phyloP scores from a whole-genome alignment of 78 protist genomes.

The Dictyostelium intermedium region DNA sequence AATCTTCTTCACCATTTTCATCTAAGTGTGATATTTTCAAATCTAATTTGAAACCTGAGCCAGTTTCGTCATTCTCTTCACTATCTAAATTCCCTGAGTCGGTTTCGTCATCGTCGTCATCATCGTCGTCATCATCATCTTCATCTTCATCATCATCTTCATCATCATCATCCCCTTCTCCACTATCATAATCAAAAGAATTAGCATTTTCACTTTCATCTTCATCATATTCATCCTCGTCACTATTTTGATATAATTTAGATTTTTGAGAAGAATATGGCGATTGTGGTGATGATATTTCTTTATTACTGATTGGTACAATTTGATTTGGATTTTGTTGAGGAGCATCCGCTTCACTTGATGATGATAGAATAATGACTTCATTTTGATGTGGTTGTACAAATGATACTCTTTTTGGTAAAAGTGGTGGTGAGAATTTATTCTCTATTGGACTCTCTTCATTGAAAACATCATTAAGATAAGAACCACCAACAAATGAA shows the following conservation, averaged over 20 bases:
- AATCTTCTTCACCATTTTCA: slow-evolving; percentile 5
- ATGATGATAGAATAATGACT: slow-evolving; percentile 37
- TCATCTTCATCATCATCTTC: neutral
- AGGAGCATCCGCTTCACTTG: neutral
- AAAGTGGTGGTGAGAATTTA: slow-evolving; percentile 13
- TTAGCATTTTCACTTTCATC: neutral
- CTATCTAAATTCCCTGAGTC: neutral
- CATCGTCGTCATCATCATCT: neutral
- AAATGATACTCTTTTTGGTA: slow-evolving; percentile 56
- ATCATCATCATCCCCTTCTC: neutral
- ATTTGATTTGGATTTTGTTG: neutral
- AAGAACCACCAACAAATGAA: neutral
- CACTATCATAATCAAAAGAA: neutral
- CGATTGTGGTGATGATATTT: neutral
- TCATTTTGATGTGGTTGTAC: slow-evolving; percentile 33
- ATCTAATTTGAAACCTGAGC: neutral
- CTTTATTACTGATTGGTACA: neutral
- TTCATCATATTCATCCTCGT: neutral
- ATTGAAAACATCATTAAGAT: neutral
- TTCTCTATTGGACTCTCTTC: neutral
- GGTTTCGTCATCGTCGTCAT: neutral
- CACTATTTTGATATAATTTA: neutral
- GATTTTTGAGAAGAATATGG: neutral
- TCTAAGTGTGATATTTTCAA: neutral
- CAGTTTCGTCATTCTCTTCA: neutral